Base-by-base conservation (phyloP, 2,329 filamentous ascomycete genomes). In the Xylaria arbuscula region DNA sequence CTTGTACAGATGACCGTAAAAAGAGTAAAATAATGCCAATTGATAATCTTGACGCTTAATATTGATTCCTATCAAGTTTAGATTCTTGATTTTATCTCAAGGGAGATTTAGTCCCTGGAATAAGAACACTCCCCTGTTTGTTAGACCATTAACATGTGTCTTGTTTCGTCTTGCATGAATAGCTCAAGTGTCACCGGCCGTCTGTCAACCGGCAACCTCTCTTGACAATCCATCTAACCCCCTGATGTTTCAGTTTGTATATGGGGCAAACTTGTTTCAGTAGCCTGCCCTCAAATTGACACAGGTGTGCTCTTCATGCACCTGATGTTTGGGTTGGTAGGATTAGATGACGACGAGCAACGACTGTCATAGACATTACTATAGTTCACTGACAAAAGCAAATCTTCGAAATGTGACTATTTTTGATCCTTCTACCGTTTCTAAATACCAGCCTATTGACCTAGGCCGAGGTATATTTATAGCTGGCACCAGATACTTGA, bases 131-230 rank as follows among this genome's bases (percentile, higher is more conserved):
- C 32, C 48, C 36, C 32, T 34, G 28, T 34, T 50, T 15, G 34
- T 22, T 19, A n/a, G 1, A 1, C 11, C 6, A n/a, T 55, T 50
- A 42, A 51, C 45, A 51, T 51, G 22, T 53, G 53, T 19, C 38
- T 17, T 40, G 38, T 58, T 38, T 55, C 38, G 51, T 45, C 58
- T 42, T 66, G 58, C 67, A 66, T 67, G 63, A 62, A 59, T n/a
- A n/a, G 50, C 51, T 54, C 67, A 67, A 67, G 60, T 69, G 67
- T 7, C 60, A 50, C 59, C 67, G 60, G 67, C 64, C 64, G 63
- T 42, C 63, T 10, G 42, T 59, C 67, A 69, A 58, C 67, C 67
- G 67, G 17, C 67, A 62, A 40, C 32, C 53, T n/a, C n/a, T n/a
- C 17, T 50, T 45, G 3, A 11, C 42, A 36, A 15, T 42, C 24